These are phyloP conservation scores for Fusarium penzigii DNA, from an alignment of 2,329 filamentous ascomycete species.

Conservation along the genomic window DNA sequence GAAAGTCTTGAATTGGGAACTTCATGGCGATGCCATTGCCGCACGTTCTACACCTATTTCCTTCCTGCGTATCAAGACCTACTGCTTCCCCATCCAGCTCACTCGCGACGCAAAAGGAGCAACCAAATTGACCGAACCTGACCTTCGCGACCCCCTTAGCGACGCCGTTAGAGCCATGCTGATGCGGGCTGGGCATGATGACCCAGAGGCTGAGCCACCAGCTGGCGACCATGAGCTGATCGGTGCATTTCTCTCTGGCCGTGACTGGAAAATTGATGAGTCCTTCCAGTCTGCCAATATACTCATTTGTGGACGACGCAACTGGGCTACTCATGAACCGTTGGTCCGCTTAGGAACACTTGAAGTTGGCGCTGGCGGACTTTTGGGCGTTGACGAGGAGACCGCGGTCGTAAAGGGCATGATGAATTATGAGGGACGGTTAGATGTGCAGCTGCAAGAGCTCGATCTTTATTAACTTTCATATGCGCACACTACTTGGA, in stretches of 20 bases:
- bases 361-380: conserved; percentile 27
- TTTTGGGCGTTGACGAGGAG: conserved; percentile 28
- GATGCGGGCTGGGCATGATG: conserved; percentile 17
- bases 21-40: conserved; percentile 35
- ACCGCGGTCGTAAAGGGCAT: conserved; percentile 30
- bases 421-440: conserved; percentile 27
- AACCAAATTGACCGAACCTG: conserved; percentile 22
- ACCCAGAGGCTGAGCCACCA: conserved; percentile 19
- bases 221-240: conserved; percentile 28
- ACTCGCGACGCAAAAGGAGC: conserved; percentile 8
- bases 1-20: conserved; percentile 38
- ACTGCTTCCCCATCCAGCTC: conserved; percentile 35
- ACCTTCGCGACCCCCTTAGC: conserved; percentile 22
- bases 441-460: conserved; percentile 33
- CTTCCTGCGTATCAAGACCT: conserved; percentile 37
- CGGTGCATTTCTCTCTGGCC: conserved; percentile 33
- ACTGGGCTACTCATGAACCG: conserved; percentile 29
- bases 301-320: conserved; percentile 31
- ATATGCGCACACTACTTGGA: background rate
- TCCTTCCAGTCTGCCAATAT: conserved; percentile 30
- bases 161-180: conserved; percentile 23
- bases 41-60: conserved; percentile 27
- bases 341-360: conserved; percentile 36
- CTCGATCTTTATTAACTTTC: conserved; percentile 37
- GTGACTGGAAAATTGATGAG: conserved; percentile 31